Evolutionary conservation across 768 basidiomycete species (phyloP).

Genomic region (Terana coerulea): DNA sequence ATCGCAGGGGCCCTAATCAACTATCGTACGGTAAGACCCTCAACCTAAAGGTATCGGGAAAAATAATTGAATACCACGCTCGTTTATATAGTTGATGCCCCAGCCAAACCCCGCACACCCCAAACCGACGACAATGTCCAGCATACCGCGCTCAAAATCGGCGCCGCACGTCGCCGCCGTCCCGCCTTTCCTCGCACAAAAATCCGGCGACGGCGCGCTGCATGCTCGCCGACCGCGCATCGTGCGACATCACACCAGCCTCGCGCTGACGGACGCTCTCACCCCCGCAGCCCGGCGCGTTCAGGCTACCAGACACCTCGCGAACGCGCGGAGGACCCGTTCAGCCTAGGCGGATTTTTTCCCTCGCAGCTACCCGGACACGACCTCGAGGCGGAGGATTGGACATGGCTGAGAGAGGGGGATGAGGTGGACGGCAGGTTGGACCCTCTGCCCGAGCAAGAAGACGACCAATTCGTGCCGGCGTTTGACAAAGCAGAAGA

Average conservation of each 20-base stretch:
- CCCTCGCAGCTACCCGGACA: slow-evolving; percentile 28
- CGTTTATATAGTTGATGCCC: slow-evolving; percentile 1
- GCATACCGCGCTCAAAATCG: slow-evolving; percentile 29
- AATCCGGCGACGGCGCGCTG: slow-evolving; percentile 9
- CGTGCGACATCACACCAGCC: slow-evolving; percentile 18
- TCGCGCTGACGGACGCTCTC: slow-evolving; percentile 8
- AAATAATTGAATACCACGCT: background rate
- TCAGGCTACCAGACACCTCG: slow-evolving; percentile 20
- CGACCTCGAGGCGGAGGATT: slow-evolving; percentile 28
- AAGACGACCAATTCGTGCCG: slow-evolving; percentile 14
- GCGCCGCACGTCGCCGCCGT: slow-evolving; percentile 19
- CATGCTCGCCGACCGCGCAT: slow-evolving; percentile 17
- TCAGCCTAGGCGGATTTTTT: slow-evolving; percentile 47
- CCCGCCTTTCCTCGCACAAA: slow-evolving; percentile 9
- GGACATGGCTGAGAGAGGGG: slow-evolving; percentile 39
- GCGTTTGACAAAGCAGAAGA: slow-evolving; percentile 30
- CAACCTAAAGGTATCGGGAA: no score
- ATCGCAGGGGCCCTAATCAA: no score
- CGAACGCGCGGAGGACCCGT: slow-evolving; percentile 39
- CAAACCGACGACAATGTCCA: slow-evolving; percentile 22
- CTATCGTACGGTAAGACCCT: no score
- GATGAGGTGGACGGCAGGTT: slow-evolving; percentile 16
- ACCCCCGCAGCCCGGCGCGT: slow-evolving; percentile 1
- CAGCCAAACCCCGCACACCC: slow-evolving; percentile 4
- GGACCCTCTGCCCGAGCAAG: slow-evolving; percentile 14